Conservation (phyloP, 805 yeast species). For the Ogataea dorogensis region DNA sequence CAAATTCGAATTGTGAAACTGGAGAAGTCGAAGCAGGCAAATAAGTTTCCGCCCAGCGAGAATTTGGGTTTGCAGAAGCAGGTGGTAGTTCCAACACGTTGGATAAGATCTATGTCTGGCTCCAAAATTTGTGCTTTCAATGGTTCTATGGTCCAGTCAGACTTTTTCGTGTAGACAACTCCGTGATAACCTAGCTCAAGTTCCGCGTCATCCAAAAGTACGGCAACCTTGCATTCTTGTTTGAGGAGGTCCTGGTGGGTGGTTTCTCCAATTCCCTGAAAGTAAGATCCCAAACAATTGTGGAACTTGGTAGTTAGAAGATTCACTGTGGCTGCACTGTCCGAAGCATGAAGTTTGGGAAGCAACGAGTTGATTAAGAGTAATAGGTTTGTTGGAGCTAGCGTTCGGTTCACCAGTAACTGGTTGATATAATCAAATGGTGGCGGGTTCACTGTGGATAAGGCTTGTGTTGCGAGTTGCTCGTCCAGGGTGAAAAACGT, state of each 20-base stretch:
- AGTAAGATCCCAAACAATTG: constrained; percentile 15
- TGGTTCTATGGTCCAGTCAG: constrained; percentile 20
- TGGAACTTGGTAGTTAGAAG: constrained; percentile 22
- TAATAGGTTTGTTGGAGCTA: constrained; percentile 16
- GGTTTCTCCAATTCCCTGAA: constrained; percentile 6
- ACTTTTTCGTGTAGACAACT: constrained; percentile 12
- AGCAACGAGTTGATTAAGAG: constrained; percentile 21
- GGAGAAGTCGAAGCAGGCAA: constrained; percentile 23
- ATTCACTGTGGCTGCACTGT: constrained; percentile 21
- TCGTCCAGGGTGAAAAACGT: constrained; percentile 6
- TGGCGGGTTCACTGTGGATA: constrained; percentile 14
- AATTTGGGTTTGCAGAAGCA: constrained; percentile 18
- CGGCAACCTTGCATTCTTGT: constrained; percentile 16
- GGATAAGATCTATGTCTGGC: neutral
- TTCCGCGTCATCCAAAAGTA: constrained; percentile 18
- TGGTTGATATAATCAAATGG: constrained; percentile 26
- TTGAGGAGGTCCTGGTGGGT: constrained; percentile 10
- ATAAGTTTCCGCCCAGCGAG: constrained; percentile 16
- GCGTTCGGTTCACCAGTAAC: constrained; percentile 14
- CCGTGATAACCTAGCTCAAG: constrained; percentile 25
- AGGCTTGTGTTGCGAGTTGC: constrained; percentile 5
- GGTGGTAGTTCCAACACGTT: neutral
- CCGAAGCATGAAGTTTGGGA: constrained; percentile 6
- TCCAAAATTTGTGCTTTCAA: constrained; percentile 9
- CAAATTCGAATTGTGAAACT: constrained; percentile 23